Conservation (phyloP, 73 alveolate genomes). For the Uronychia binucleata region DNA sequence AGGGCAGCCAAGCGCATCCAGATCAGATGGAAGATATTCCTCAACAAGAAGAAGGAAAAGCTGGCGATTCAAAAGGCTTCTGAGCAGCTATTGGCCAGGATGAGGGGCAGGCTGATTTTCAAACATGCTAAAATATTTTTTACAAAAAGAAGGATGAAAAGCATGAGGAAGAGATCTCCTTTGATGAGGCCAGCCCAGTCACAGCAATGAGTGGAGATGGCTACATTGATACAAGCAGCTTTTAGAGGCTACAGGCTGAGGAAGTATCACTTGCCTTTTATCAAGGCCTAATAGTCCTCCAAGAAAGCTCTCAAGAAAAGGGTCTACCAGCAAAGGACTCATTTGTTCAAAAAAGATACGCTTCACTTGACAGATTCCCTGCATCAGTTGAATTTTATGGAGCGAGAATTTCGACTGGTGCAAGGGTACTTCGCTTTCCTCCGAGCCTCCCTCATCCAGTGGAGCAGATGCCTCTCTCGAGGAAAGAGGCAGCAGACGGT, state of each 20-base stretch:
- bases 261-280: not conserved
- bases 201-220: not conserved
- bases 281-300: not conserved
- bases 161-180: not conserved
- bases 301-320: not conserved
- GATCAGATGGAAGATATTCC: not conserved
- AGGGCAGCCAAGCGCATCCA: not conserved
- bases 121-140: too few relatives aligned
- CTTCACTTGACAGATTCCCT: not conserved
- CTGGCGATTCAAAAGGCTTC: too few relatives aligned
- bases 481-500: not conserved
- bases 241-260: not conserved
- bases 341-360: not conserved
- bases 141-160: not conserved
- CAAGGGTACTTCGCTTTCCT: not conserved
- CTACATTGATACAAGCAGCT: not conserved
- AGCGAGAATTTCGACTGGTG: not conserved
- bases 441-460: not conserved
- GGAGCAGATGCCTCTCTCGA: too few relatives aligned
- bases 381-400: not conserved
- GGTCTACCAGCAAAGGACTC: not conserved
- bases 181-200: not conserved
- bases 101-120: not conserved
- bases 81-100: not conserved
- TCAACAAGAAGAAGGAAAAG: not conserved